These are phyloP conservation scores for Mortierella sp. DNA, from an alignment of 371 early-diverging fungal genomes.

Conservation along the genomic window DNA sequence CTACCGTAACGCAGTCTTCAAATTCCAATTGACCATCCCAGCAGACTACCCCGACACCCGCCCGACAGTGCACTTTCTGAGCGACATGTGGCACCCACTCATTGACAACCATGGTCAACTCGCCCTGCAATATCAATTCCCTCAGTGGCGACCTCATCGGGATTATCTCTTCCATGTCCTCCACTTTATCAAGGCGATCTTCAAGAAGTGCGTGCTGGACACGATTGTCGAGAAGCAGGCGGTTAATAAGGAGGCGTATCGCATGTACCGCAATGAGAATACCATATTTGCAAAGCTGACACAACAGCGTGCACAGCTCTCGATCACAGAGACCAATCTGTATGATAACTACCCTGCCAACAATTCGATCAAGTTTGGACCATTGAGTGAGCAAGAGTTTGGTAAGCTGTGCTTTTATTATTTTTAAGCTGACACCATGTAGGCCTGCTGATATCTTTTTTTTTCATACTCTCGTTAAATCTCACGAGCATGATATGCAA, in stretches of 20 bases:
- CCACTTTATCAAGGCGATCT: slow-evolving; percentile 88
- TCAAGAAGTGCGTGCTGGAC: slow-evolving; percentile 82
- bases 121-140: slow-evolving; percentile 82
- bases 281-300: slow-evolving; percentile 81
- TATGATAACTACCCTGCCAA: slow-evolving; percentile 74
- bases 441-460: not conserved
- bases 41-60: slow-evolving; percentile 86
- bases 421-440: not conserved
- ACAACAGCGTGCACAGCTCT: slow-evolving; percentile 85
- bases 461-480: not conserved
- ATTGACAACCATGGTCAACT: slow-evolving; percentile 77
- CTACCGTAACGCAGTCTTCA: slow-evolving; percentile 95
- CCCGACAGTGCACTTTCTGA: slow-evolving; percentile 91
- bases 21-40: slow-evolving; percentile 92
- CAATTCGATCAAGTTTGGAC: slow-evolving; percentile 73
- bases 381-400: slow-evolving; percentile 69
- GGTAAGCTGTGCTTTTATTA: slow-evolving; percentile 48
- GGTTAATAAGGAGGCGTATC: slow-evolving; percentile 80
- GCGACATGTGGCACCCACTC: slow-evolving; percentile 97
- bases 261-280: slow-evolving; percentile 80
- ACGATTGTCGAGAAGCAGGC: slow-evolving; percentile 79
- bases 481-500: not conserved
- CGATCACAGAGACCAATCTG: slow-evolving; percentile 78
- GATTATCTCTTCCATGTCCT: slow-evolving; percentile 89
- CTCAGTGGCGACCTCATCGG: slow-evolving; percentile 86